Percentiles rank a stretch among this genome's conserved stretches.
Evolutionary conservation across 768 basidiomycete species (phyloP).

Genomic region (Hygrocybe coccinea): DNA sequence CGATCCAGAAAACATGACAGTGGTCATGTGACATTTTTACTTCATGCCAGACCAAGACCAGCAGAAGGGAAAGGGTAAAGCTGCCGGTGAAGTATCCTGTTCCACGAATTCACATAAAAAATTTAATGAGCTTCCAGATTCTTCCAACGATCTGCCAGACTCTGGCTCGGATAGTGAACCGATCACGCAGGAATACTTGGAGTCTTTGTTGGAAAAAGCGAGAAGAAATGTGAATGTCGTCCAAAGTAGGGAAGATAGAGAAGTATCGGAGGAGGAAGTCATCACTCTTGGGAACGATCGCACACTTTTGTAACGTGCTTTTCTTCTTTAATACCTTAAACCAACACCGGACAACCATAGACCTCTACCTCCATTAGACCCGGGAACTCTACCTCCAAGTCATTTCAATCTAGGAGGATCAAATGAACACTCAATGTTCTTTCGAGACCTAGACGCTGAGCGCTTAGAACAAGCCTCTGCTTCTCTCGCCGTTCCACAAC

Average conservation of each 20-base stretch:
- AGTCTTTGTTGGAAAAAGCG: constrained; percentile 60
- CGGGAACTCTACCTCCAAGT: constrained; percentile 56
- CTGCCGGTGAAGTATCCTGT: constrained; percentile 15
- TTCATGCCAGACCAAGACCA: constrained; percentile 26
- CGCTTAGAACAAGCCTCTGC: constrained; percentile 48
- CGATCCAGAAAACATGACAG: not conserved
- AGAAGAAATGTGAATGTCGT: constrained; percentile 47
- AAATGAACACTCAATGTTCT: constrained; percentile 39
- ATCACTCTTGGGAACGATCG: constrained; percentile 43
- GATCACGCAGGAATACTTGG: constrained; percentile 55
- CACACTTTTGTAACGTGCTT: constrained; percentile 29
- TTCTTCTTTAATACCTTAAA: not conserved
- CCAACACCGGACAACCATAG: constrained; percentile 28
- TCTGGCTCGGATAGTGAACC: constrained; percentile 38
- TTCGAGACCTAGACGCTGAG: constrained; percentile 62
- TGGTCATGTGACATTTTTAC: not conserved
- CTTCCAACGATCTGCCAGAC: constrained; percentile 31
- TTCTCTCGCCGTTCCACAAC: constrained; percentile 46
- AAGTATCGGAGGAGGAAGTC: constrained; percentile 46
- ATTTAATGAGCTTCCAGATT: not conserved
- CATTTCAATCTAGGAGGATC: constrained; percentile 55
- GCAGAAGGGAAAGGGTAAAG: constrained; percentile 43
- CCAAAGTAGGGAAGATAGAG: constrained; percentile 23
- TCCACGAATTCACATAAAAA: not conserved
- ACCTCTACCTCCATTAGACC: constrained; percentile 59